phyloP scores from a whole-genome alignment of 78 protist genomes.

The Guillardia theta region DNA sequence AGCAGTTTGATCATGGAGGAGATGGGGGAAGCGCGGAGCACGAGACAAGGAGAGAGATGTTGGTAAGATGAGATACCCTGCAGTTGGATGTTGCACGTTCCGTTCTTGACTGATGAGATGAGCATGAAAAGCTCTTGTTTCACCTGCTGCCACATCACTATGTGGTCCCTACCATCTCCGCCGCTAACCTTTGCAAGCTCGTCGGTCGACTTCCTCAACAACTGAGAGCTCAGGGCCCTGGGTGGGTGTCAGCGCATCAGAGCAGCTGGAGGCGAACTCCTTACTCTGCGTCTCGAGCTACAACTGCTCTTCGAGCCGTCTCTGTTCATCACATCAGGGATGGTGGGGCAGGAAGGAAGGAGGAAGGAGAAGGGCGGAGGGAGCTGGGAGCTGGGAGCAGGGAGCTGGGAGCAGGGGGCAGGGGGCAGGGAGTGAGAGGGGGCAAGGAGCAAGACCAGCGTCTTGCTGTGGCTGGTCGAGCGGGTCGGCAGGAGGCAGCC shows the following conservation, averaged over 20 bases:
- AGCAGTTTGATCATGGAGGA: no score
- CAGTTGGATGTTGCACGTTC: no score
- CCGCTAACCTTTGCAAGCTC: background rate
- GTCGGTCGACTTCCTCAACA: background rate
- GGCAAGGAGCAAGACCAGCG: background rate
- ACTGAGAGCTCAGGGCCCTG: background rate
- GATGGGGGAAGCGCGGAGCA: no score
- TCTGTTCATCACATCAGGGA: no score
- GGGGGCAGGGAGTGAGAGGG: background rate
- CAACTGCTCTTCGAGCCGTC: no score
- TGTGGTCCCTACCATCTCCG: no score
- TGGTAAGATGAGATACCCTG: no score
- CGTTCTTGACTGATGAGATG: no score
- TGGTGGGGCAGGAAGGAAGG: background rate
- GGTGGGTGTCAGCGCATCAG: background rate
- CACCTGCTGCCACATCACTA: no score
- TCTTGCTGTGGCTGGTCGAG: background rate
- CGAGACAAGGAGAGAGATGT: no score
- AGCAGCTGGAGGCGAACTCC: background rate
- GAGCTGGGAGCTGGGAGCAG: background rate
- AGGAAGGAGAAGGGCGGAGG: background rate
- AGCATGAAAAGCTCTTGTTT: no score
- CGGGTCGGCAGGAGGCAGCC: background rate
- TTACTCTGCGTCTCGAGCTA: no score
- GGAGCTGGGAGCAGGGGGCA: background rate